Conservation (phyloP, 2,329 filamentous ascomycete species). For the Exophiala phaeomuriformis region DNA sequence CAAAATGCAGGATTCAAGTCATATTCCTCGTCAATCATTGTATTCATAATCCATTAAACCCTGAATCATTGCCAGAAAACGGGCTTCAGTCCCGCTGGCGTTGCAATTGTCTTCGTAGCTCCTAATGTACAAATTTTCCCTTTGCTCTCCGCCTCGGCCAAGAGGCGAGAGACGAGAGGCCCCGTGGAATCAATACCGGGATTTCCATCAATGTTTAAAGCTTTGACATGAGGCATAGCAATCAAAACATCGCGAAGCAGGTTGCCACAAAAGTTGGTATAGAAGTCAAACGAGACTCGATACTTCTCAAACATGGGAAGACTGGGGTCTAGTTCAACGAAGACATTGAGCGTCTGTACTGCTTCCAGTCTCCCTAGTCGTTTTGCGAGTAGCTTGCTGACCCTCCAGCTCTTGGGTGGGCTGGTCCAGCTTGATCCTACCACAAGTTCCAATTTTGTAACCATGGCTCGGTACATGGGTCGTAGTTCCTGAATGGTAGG, state of each 20-base stretch:
- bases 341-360: constrained; percentile 47
- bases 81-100: constrained; percentile 32
- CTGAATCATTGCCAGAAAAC: constrained; percentile 26
- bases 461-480: constrained; percentile 43
- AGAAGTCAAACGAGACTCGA: constrained; percentile 50
- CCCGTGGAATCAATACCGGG: constrained; percentile 46
- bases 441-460: constrained; percentile 50
- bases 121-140: constrained; percentile 36
- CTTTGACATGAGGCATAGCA: constrained; percentile 41
- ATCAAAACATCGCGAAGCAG: constrained; percentile 46
- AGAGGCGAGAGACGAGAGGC: constrained; percentile 46
- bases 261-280: constrained; percentile 49
- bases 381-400: constrained; percentile 42
- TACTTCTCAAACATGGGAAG: constrained; percentile 51
- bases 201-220: constrained; percentile 52
- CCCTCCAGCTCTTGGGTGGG: constrained; percentile 49
- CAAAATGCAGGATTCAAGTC: not conserved
- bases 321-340: constrained; percentile 51
- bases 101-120: constrained; percentile 13
- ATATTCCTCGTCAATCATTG: too few relatives aligned
- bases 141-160: constrained; percentile 30
- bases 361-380: constrained; percentile 26
- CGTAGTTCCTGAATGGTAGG: constrained; percentile 45
- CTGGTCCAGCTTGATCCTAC: constrained; percentile 54
- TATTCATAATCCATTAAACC: not conserved